Evolutionary conservation across 2,329 filamentous ascomycete species (phyloP), one percentile per base, ranked within the genome.

Genomic region (Aspergillus aculeatus): DNA sequence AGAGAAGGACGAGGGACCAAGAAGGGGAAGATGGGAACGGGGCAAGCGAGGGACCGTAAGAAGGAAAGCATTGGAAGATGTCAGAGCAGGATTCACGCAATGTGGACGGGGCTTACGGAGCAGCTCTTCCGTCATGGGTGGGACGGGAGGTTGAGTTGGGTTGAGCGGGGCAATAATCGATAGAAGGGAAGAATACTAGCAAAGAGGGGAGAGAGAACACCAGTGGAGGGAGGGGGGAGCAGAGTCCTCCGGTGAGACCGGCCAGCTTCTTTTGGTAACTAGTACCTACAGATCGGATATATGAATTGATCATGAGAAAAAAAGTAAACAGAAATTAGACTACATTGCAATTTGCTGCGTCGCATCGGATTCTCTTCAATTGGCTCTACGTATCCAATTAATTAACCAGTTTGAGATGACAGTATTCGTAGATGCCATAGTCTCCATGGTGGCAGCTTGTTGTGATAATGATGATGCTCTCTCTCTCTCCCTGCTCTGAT

Each of bases 111-210:
- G 70, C 67, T 73, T 68, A 73, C 72, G 71, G 71, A 73, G 70
- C 69, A 69, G 70, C 56, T 68, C 66, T 72, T 73, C 72, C 71
- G 72, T 74, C 72, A 74, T 69, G 71, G 38, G 65, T 67, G 65
- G 65, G 65, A 67, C 63, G 61, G 68, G 68, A 35, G 14, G 12
- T n/a, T 7, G 16, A 65, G 67, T 35, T 29, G 26, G 26, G 32
- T 35, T 35, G 32, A 35, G 32, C 32, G 32, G 66, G 67, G 66
- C 66, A 62, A 14, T 41, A 10, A 44, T 7, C 16, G 38, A 19
- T 44, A n/a, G 11, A 14, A 41, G 35, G 31, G 31, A 2, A 12
- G 32, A 12, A 35, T n/a, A n/a, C n/a, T n/a, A 19, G 31, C 23
- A 31, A 19, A 23, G 38, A 32, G 50, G 14, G 12, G 32, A 9